phyloP scores from a whole-genome alignment of 2,329 filamentous ascomycete genomes.

The Tricladium varicosporioides region DNA sequence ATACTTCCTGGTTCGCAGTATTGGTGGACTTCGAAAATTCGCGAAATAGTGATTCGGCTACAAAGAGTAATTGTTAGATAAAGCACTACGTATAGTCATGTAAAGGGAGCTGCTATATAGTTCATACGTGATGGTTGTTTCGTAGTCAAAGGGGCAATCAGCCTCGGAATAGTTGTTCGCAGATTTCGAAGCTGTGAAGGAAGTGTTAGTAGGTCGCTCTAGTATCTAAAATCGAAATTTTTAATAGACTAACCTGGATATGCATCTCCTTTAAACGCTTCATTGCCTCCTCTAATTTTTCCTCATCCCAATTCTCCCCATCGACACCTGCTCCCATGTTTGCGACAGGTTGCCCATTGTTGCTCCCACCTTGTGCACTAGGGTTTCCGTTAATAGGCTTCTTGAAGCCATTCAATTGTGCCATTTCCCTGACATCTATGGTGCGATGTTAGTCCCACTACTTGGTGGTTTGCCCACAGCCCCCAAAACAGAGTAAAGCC shows the following conservation, averaged over 20 bases:
- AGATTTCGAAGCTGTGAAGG: conserved; percentile 43
- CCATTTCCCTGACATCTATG: neutral
- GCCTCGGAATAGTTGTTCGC: conserved; percentile 48
- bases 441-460: too few species aligned
- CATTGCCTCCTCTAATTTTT: conserved; percentile 32
- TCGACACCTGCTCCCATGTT: too few species aligned
- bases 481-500: neutral
- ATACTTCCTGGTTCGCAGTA: conserved; percentile 49
- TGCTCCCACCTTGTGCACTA: neutral
- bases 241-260: conserved; percentile 30
- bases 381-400: neutral
- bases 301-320: conserved; percentile 30
- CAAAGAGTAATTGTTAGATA: conserved; percentile 5
- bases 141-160: conserved; percentile 50
- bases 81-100: neutral
- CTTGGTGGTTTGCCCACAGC: too few species aligned
- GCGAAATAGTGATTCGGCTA: conserved; percentile 50
- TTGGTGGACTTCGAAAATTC: conserved; percentile 48
- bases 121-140: conserved; percentile 49
- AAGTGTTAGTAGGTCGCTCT: neutral
- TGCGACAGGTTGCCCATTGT: conserved; percentile 7
- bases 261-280: conserved; percentile 36
- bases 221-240: neutral
- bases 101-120: conserved; percentile 23
- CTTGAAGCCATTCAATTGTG: conserved; percentile 4